phyloP scores from a whole-genome alignment of 1,284 basidiomycete species.

The Moesziomyces aphidis region DNA sequence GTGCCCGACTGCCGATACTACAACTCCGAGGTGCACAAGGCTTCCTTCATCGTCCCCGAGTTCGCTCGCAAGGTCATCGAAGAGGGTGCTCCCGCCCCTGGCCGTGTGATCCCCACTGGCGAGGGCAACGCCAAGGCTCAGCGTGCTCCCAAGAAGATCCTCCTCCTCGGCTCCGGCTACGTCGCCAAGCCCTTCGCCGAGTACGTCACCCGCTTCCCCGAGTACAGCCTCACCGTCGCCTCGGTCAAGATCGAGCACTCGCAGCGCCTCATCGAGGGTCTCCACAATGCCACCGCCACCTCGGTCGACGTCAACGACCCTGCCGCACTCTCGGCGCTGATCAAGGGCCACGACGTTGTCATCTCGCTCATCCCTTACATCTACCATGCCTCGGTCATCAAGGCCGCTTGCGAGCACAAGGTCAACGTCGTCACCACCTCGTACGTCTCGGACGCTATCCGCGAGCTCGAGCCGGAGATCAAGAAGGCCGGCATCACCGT shows the following conservation, averaged over 20 bases:
- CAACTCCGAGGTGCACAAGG: constrained; percentile 82
- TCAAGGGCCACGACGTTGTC: constrained; percentile 90
- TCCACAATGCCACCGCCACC: constrained; percentile 76
- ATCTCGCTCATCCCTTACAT: constrained; percentile 98
- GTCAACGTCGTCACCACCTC: constrained; percentile 96
- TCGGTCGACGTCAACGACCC: constrained; percentile 85
- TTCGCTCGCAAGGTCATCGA: constrained; percentile 77
- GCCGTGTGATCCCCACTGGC: constrained; percentile 70
- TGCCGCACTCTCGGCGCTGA: constrained; percentile 79
- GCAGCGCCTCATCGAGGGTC: constrained; percentile 78
- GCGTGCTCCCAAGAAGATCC: constrained; percentile 76
- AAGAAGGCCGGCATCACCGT: constrained; percentile 92
- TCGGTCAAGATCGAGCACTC: constrained; percentile 71
- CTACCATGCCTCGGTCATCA: constrained; percentile 89
- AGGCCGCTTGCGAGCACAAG: constrained; percentile 93
- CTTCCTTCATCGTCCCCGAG: constrained; percentile 90
- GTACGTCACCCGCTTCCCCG: constrained; percentile 85
- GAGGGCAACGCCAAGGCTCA: constrained; percentile 68
- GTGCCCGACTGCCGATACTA: constrained; percentile 80
- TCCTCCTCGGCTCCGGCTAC: constrained; percentile 93
- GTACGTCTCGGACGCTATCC: constrained; percentile 93
- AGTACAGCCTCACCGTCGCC: constrained; percentile 83
- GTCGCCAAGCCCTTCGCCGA: constrained; percentile 94
- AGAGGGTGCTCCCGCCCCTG: constrained; percentile 61
- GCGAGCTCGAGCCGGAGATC: constrained; percentile 83